These are phyloP conservation scores for Candida jianshihensis DNA, from an alignment of 805 yeast species.

Conservation along the genomic window DNA sequence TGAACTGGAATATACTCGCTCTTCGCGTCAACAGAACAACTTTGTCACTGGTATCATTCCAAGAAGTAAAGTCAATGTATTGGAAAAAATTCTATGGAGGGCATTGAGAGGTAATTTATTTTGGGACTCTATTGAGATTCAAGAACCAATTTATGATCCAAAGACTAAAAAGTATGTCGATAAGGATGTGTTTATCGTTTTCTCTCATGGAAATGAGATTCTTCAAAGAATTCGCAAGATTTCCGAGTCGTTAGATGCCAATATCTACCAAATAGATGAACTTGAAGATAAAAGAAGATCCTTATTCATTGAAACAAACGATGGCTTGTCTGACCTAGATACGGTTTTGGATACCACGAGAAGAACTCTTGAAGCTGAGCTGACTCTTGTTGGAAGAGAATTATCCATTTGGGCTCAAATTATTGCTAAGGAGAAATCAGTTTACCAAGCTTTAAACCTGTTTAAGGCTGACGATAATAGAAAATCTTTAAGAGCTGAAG, in stretches of 20 bases:
- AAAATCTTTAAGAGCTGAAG: slow-evolving; percentile 83
- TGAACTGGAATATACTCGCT: slow-evolving; percentile 14
- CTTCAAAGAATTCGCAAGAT: slow-evolving; percentile 70
- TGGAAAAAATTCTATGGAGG: slow-evolving; percentile 89
- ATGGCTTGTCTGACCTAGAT: slow-evolving; percentile 51
- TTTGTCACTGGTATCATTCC: slow-evolving; percentile 70
- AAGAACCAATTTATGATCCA: slow-evolving; percentile 63
- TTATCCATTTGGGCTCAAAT: slow-evolving; percentile 65
- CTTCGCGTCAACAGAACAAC: slow-evolving; percentile 36
- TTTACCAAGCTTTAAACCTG: slow-evolving; percentile 74
- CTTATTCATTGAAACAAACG: slow-evolving; percentile 54
- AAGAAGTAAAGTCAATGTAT: slow-evolving; percentile 56
- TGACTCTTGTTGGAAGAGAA: slow-evolving; percentile 69
- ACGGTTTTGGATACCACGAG: slow-evolving; percentile 59
- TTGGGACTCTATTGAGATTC: slow-evolving; percentile 66
- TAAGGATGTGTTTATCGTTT: slow-evolving; percentile 80
- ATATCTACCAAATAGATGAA: slow-evolving; percentile 53
- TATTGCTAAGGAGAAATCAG: slow-evolving; percentile 75
- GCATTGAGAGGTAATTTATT: slow-evolving; percentile 86
- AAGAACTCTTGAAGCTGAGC: slow-evolving; percentile 67
- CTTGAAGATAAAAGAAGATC: slow-evolving; percentile 54
- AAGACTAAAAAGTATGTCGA: slow-evolving; percentile 49
- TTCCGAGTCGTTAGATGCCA: slow-evolving; percentile 85
- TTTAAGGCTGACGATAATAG: slow-evolving; percentile 73
- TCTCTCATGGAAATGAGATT: slow-evolving; percentile 83